Percentiles rank a stretch among this genome's conserved stretches.
Evolutionary conservation across 768 basidiomycete species (phyloP).

Genomic region (Russula brevipes): DNA sequence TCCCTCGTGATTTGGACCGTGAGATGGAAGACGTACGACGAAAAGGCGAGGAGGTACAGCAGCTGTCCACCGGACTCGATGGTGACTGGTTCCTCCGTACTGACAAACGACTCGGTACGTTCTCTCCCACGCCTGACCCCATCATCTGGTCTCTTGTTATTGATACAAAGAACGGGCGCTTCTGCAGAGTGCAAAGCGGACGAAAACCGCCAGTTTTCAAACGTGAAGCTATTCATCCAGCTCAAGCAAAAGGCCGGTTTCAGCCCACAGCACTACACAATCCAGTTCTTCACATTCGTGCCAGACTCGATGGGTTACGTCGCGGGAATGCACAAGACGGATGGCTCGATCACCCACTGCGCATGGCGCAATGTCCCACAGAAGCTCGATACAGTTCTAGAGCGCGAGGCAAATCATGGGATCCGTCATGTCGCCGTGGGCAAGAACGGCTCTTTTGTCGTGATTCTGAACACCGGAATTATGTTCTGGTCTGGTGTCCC

Average conservation of each 20-base stretch:
- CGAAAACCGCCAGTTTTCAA: background rate
- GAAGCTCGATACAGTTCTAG: conserved; percentile 2
- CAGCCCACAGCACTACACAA: background rate
- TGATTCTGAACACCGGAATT: conserved; percentile 7
- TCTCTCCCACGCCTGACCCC: background rate
- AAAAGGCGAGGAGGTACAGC: conserved; percentile 9
- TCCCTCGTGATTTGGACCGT: conserved; percentile 12
- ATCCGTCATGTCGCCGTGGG: conserved; percentile 18
- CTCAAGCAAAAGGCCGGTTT: background rate
- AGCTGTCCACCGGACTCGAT: conserved; percentile 16
- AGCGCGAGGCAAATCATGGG: background rate
- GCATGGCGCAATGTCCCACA: conserved; percentile 10
- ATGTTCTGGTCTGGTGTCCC: conserved; percentile 11
- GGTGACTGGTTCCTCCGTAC: conserved; percentile 20
- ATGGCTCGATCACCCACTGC: conserved; percentile 2
- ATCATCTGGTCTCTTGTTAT: background rate
- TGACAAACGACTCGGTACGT: conserved; percentile 5
- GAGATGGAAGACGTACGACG: conserved; percentile 3
- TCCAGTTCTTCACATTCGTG: conserved; percentile 15
- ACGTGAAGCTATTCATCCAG: conserved; percentile 8
- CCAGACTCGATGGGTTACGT: conserved; percentile 11
- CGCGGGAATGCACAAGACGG: conserved; percentile 6
- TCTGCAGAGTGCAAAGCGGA: conserved; percentile 10
- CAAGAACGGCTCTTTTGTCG: conserved; percentile 4
- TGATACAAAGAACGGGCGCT: background rate